phyloP scores from a whole-genome alignment of 371 early-diverging fungal genomes.

The Actinomortierella wolfii region DNA sequence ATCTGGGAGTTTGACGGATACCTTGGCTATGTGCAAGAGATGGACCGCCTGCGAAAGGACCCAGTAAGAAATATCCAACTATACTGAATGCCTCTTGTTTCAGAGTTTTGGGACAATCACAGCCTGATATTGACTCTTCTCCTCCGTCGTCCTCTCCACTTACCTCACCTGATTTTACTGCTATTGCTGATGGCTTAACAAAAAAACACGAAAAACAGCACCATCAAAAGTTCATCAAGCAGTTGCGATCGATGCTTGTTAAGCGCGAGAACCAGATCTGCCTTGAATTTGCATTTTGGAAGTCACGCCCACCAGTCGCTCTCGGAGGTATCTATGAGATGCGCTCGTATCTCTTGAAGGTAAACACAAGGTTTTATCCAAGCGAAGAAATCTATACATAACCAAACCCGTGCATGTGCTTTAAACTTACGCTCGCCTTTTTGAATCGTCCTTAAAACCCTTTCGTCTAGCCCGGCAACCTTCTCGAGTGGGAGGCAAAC shows the following conservation, averaged over 20 bases:
- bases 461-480: slow-evolving; percentile 74
- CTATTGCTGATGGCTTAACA: neutral
- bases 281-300: slow-evolving; percentile 94
- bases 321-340: slow-evolving; percentile 90
- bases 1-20: slow-evolving; percentile 95
- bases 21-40: slow-evolving; percentile 71
- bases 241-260: slow-evolving; percentile 70
- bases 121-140: neutral
- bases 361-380: slow-evolving; percentile 24
- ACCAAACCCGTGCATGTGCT: neutral
- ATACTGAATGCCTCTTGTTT: neutral
- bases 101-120: neutral
- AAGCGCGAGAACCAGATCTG: slow-evolving; percentile 84
- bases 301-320: slow-evolving; percentile 73
- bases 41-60: slow-evolving; percentile 58
- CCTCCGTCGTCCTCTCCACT: neutral
- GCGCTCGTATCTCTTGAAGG: slow-evolving; percentile 83
- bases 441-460: neutral
- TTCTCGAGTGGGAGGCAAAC: slow-evolving; percentile 93
- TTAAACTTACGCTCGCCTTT: neutral
- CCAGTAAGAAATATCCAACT: slow-evolving; percentile 45
- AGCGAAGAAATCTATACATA: neutral
- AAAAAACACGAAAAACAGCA: slow-evolving; percentile 16
- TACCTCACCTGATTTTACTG: neutral
- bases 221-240: slow-evolving; percentile 63